A percentile compares a stretch with the other conserved stretches of the same genome.
Evolutionary conservation across 2,329 filamentous ascomycete genomes (phyloP).

Genomic region (Penicillium decumbens): DNA sequence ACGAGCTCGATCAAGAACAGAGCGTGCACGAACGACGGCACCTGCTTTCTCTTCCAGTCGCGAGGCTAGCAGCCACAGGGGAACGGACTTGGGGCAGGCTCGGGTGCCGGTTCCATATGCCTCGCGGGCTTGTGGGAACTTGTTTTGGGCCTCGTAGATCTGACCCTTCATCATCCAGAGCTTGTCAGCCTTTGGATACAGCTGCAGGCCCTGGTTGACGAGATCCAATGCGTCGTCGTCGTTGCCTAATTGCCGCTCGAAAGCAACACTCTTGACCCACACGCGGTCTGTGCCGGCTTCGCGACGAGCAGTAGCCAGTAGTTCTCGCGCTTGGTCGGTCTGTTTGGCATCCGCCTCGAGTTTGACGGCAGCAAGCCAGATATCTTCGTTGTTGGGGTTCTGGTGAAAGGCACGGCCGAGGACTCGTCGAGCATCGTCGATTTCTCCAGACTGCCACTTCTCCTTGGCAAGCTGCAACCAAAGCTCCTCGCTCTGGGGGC

Average conservation of each 20-base stretch:
- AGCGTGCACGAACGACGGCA: conserved; percentile 83
- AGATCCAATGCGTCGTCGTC: conserved; percentile 78
- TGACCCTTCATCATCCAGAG: conserved; percentile 99
- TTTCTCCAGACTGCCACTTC: conserved; percentile 82
- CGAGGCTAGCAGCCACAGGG: conserved; percentile 84
- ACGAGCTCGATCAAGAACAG: conserved; percentile 84
- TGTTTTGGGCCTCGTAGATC: conserved; percentile 81
- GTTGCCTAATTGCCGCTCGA: conserved; percentile 80
- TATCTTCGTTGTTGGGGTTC: conserved; percentile 95
- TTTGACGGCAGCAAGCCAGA: conserved; percentile 94
- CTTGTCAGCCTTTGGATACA: conserved; percentile 81
- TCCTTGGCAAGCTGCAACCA: conserved; percentile 97
- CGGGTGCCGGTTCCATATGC: conserved; percentile 85
- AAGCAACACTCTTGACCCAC: conserved; percentile 93
- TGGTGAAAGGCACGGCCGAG: conserved; percentile 88
- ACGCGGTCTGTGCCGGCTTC: conserved; percentile 93
- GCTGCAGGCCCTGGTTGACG: conserved; percentile 76
- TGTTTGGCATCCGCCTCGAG: conserved; percentile 87
- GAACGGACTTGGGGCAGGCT: conserved; percentile 75
- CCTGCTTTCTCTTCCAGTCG: conserved; percentile 82
- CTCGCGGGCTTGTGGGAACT: conserved; percentile 78
- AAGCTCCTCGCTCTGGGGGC: conserved; percentile 81
- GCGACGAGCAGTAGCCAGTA: conserved; percentile 75
- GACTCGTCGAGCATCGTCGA: conserved; percentile 79
- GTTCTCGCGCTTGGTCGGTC: conserved; percentile 71